phyloP scores from a whole-genome alignment of 768 basidiomycete genomes.

The Boletus patriciae region DNA sequence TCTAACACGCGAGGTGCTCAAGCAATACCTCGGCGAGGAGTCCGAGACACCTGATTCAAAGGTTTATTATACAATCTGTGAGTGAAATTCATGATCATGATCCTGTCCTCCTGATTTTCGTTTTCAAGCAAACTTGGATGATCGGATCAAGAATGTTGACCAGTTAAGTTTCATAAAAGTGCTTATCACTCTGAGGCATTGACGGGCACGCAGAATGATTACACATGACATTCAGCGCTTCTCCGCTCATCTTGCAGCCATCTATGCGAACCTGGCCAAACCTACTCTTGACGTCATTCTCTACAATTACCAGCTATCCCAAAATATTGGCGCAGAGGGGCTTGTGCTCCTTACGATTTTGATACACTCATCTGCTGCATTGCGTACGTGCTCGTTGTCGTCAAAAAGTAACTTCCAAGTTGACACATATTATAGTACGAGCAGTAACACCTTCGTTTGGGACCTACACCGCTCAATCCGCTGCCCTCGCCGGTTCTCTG shows the following conservation, averaged over 20 bases:
- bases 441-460: conserved; percentile 91
- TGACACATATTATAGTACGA: conserved; percentile 57
- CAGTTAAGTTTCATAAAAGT: conserved; percentile 52
- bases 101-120: conserved; percentile 3
- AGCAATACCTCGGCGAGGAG: conserved; percentile 78
- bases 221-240: conserved; percentile 96
- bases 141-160: conserved; percentile 94
- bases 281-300: conserved; percentile 89
- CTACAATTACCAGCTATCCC: conserved; percentile 93
- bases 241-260: conserved; percentile 85
- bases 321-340: conserved; percentile 93
- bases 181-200: conserved; percentile 3
- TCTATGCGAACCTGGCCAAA: conserved; percentile 93
- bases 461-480: conserved; percentile 83
- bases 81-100: conserved; percentile 25
- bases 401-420: background rate
- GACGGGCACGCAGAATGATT: conserved; percentile 65
- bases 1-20: conserved; percentile 79
- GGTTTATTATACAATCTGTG: conserved; percentile 91
- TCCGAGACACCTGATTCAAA: conserved; percentile 68
- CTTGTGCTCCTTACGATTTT: conserved; percentile 78
- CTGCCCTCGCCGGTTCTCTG: conserved; percentile 83
- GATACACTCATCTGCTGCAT: conserved; percentile 78
- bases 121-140: conserved; percentile 86
- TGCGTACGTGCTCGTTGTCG: conserved; percentile 55